A percentile compares a stretch with the other conserved stretches of the same genome.
Evolutionary conservation across 2,329 filamentous ascomycete genomes (phyloP).

Genomic region (Colletotrichum orbiculare): DNA sequence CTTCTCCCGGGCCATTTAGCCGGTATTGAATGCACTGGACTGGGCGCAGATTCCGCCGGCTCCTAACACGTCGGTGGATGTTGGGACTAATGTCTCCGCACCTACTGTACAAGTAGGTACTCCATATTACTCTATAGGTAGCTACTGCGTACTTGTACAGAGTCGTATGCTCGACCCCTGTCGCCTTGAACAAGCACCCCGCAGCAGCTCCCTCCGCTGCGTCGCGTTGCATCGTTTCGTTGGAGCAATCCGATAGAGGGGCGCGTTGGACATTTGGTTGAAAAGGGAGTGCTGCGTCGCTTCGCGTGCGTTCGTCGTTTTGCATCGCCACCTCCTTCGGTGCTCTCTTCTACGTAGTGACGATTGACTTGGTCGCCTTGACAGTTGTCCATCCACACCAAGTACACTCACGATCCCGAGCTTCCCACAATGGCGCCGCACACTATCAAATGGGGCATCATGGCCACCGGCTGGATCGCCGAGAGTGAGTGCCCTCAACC

Average conservation of each 20-base stretch:
- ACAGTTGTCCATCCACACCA: not conserved
- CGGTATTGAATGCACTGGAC: not conserved
- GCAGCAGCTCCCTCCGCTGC: conserved; percentile 27
- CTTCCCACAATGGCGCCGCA: conserved; percentile 56
- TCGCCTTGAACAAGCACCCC: conserved; percentile 21
- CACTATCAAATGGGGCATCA: conserved; percentile 68
- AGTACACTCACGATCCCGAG: conserved; percentile 18
- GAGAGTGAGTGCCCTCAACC: conserved; percentile 56
- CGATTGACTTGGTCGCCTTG: not conserved
- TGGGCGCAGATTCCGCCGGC: conserved; percentile 4
- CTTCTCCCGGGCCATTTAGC: too few relatives aligned
- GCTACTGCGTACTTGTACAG: not conserved
- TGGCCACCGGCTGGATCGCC: conserved; percentile 70
- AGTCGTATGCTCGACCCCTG: not conserved
- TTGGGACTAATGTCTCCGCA: not conserved
- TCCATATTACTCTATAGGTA: too few relatives aligned
- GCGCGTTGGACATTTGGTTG: conserved; percentile 17
- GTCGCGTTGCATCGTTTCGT: not conserved
- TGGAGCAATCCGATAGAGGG: conserved; percentile 13
- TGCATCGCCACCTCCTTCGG: not conserved
- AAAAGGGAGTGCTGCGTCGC: conserved; percentile 21
- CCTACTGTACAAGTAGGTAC: not conserved
- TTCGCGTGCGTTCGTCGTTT: not conserved
- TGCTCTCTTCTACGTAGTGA: not conserved
- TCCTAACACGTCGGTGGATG: not conserved